Percentiles rank a stretch among this genome's conserved stretches.
Evolutionary conservation across 805 yeast genomes (phyloP).

Genomic region (Candida maltosa): DNA sequence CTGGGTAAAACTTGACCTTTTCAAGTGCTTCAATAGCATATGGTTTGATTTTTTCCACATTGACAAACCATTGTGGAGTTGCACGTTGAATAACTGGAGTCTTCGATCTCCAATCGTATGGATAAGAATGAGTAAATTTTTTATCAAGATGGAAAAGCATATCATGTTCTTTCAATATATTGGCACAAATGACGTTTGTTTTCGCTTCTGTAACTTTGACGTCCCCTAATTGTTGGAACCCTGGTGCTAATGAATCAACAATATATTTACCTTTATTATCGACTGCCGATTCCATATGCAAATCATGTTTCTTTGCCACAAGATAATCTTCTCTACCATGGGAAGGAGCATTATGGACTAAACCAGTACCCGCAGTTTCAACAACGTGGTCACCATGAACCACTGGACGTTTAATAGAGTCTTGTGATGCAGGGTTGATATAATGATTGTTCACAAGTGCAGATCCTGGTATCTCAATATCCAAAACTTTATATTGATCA

Average conservation of each 20-base stretch:
- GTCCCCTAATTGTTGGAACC: slow-evolving; percentile 47
- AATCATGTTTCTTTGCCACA: slow-evolving; percentile 54
- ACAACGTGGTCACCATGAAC: slow-evolving; percentile 82
- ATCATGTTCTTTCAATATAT: slow-evolving; percentile 35
- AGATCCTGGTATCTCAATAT: slow-evolving; percentile 17
- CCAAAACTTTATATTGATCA: slow-evolving; percentile 9
- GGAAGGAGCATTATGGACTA: slow-evolving; percentile 97
- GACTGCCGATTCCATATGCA: slow-evolving; percentile 73
- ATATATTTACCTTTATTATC: slow-evolving; percentile 68
- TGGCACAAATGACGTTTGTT: slow-evolving; percentile 49
- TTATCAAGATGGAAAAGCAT: slow-evolving; percentile 50
- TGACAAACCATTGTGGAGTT: slow-evolving; percentile 96
- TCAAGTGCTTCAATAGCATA: slow-evolving; percentile 58
- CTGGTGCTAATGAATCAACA: slow-evolving; percentile 47
- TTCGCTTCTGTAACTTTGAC: slow-evolving; percentile 21
- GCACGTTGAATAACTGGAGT: slow-evolving; percentile 92
- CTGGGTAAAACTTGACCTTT: slow-evolving; percentile 70
- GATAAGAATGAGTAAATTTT: slow-evolving; percentile 76
- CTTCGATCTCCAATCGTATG: slow-evolving; percentile 96
- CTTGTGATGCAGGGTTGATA: slow-evolving; percentile 10
- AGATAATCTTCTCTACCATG: slow-evolving; percentile 94
- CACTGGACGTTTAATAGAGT: slow-evolving; percentile 47
- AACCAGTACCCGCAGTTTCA: slow-evolving; percentile 81
- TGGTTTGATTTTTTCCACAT: slow-evolving; percentile 70
- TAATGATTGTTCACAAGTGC: slow-evolving; percentile 39